phyloP scores from a whole-genome alignment of 2,329 filamentous ascomycete species.

The Chaetomium strumarium region DNA sequence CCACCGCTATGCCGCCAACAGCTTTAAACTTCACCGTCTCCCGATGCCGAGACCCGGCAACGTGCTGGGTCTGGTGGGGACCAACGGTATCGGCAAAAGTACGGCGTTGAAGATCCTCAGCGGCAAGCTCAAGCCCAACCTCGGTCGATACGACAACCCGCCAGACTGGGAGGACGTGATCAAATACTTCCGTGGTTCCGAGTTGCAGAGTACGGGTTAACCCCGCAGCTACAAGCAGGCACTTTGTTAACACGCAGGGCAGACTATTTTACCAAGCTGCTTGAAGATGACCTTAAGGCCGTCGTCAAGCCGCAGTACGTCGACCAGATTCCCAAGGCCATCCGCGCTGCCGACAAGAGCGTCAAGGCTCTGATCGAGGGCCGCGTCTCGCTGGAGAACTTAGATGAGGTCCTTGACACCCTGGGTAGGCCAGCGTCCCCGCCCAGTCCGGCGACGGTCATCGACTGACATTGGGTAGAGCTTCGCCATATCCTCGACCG shows the following conservation, averaged over 20 bases:
- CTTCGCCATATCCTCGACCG: slow-evolving; percentile 85
- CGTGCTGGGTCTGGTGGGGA: slow-evolving; percentile 92
- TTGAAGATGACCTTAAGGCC: slow-evolving; percentile 95
- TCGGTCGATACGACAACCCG: slow-evolving; percentile 91
- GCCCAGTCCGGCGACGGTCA: neutral
- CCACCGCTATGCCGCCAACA: slow-evolving; percentile 98
- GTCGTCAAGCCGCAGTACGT: slow-evolving; percentile 99
- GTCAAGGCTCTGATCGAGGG: slow-evolving; percentile 74
- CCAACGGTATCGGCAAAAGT: slow-evolving; percentile 99
- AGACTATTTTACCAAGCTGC: slow-evolving; percentile 98
- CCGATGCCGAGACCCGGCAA: slow-evolving; percentile 94
- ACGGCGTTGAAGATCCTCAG: slow-evolving; percentile 98
- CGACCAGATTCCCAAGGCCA: slow-evolving; percentile 91
- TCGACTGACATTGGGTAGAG: slow-evolving; percentile 43
- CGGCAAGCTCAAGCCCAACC: slow-evolving; percentile 96
- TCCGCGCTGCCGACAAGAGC: slow-evolving; percentile 72
- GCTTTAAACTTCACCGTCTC: slow-evolving; percentile 97
- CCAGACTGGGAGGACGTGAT: slow-evolving; percentile 99
- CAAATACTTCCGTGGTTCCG: slow-evolving; percentile 95
- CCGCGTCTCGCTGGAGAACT: slow-evolving; percentile 70
- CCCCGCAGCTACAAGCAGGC: slow-evolving; percentile 16
- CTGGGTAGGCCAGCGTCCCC: slow-evolving; percentile 48
- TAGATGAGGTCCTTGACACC: slow-evolving; percentile 73
- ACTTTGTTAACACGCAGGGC: slow-evolving; percentile 12
- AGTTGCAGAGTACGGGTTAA: slow-evolving; percentile 70